These are phyloP conservation scores for Shiraia sp. DNA, from an alignment of 2,329 filamentous ascomycete species.

Conservation along the genomic window DNA sequence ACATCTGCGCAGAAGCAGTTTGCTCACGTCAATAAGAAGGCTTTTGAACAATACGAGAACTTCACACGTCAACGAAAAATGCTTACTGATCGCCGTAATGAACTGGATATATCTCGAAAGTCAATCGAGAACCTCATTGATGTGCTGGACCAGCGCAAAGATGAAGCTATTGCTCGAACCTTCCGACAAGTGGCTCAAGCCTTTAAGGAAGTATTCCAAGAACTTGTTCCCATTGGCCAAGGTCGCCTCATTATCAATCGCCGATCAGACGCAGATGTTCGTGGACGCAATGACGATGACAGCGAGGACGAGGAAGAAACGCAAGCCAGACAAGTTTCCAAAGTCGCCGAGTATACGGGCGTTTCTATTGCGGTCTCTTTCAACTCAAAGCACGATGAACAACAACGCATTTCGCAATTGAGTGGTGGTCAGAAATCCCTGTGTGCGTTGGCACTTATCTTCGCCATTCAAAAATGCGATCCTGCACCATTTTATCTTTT, in stretches of 20 bases:
- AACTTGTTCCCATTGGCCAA: constrained; percentile 90
- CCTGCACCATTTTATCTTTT: constrained; percentile 99
- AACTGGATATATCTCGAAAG: constrained; percentile 81
- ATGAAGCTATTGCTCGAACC: constrained; percentile 96
- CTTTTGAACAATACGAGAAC: constrained; percentile 97
- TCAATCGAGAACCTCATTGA: constrained; percentile 92
- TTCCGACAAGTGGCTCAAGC: constrained; percentile 97
- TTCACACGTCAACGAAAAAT: constrained; percentile 92
- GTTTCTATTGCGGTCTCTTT: constrained; percentile 98
- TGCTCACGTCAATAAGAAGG: constrained; percentile 98
- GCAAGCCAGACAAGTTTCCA: constrained; percentile 22
- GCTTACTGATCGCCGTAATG: constrained; percentile 79
- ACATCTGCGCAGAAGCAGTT: constrained; percentile 95
- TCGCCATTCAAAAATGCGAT: constrained; percentile 97
- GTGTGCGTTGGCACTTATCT: constrained; percentile 95
- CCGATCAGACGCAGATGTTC: constrained; percentile 75
- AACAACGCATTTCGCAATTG: constrained; percentile 96
- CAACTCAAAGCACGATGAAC: constrained; percentile 97
- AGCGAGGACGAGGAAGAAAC: constrained; percentile 39
- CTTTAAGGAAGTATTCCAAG: constrained; percentile 90
- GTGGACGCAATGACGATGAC: constrained; percentile 61
- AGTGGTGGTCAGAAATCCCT: constrained; percentile 97
- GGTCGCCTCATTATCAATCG: constrained; percentile 92
- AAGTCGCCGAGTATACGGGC: constrained; percentile 94
- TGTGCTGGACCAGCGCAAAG: constrained; percentile 91